Percentiles rank a stretch among this genome's conserved stretches.
phyloP scores from a whole-genome alignment of 805 yeast genomes.

The Saccharomycopsis fibuligera region DNA sequence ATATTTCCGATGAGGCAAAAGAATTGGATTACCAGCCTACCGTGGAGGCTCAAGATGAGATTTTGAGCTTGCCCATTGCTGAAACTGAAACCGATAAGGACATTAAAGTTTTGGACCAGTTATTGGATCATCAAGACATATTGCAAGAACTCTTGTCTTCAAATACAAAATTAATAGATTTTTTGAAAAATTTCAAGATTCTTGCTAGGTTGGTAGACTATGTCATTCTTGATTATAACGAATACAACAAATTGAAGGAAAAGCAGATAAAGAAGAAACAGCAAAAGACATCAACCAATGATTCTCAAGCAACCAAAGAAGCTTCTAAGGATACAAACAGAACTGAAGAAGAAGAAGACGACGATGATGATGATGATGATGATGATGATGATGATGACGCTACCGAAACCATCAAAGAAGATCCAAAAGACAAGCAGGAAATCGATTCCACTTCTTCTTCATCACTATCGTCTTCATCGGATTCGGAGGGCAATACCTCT shows the following conservation, averaged over 20 bases:
- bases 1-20: constrained; percentile 24
- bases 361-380: not conserved
- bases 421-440: constrained; percentile 4
- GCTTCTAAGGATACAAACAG: not conserved
- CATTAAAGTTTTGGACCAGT: constrained; percentile 39
- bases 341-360: not conserved
- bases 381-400: not conserved
- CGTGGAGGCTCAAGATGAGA: constrained; percentile 34
- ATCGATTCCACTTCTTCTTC: not conserved
- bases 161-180: constrained; percentile 69
- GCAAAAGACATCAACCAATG: no score
- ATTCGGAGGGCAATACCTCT: constrained; percentile 1
- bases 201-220: constrained; percentile 58
- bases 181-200: constrained; percentile 72
- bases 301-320: no score
- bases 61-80: constrained; percentile 28
- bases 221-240: constrained; percentile 41
- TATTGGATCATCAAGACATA: constrained; percentile 70
- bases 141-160: constrained; percentile 68
- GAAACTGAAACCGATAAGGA: constrained; percentile 22
- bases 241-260: constrained; percentile 24
- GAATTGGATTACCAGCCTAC: constrained; percentile 31
- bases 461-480: constrained; percentile 3
- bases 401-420: not conserved
- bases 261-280: constrained; percentile 19